Evolutionary conservation across 768 basidiomycete genomes (phyloP), one percentile per base, ranked within the genome.

Genomic region (Rhodotorula paludigena): DNA sequence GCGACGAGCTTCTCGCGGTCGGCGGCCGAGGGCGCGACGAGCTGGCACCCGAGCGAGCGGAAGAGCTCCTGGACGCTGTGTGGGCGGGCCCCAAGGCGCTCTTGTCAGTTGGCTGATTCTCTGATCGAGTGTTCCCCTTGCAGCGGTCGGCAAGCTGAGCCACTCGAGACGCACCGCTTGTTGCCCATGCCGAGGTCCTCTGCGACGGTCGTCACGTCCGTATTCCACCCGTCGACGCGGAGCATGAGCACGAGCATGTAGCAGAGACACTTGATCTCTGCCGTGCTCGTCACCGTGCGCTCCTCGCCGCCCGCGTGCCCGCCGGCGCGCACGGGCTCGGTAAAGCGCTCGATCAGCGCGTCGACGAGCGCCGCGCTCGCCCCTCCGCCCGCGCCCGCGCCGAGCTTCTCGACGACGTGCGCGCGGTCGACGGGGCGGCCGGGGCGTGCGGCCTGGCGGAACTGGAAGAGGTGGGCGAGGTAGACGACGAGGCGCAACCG

Each of bases 211-310:
- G 82, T 80, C 0, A 86, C 82, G 69, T 96, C 87, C 0, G 86
- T 84, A 1, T 85, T 85, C 74, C 85, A 94, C 60, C 85, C 84
- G 70, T 96, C 92, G 12, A 92, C 77, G 56, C 83, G 85, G 36
- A 96, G 83, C 74, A 87, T 89, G 1, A 94, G 80, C 2, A 88
- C 87, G 67, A 94, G 87, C 76, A 92, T 83, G 74, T 90, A 84
- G 2, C 89, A 85, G 63, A 92, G 78, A 4, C 94, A 81, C 73
- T 83, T 85, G 5, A 87, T 86, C 76, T 88, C 84, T 41, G 83
- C 87, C 61, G 85, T 82, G 11, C 86, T 82, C 5, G 92, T 96
- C 30, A 83, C 77, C 62, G 82, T 81, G 1, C 78, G 78, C 73
- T 77, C 85, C 47, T 71, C 61, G 14, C 23, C 60, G 20, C 65